phyloP scores from a whole-genome alignment of 2,329 filamentous ascomycete genomes.

The Fusarium bulbicola region DNA sequence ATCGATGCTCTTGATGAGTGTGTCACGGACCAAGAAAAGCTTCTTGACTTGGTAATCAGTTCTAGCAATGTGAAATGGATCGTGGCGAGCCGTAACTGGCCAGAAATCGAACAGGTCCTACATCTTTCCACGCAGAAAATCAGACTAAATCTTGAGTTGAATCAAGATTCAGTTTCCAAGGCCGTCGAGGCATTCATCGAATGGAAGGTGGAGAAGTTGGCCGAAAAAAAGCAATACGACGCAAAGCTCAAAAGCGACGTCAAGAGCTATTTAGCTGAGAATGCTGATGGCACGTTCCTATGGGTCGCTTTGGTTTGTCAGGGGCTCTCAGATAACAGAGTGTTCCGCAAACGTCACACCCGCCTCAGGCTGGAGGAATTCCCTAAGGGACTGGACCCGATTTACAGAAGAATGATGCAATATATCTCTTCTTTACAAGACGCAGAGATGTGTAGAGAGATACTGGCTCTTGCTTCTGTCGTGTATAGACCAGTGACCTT shows the following conservation, averaged over 20 bases:
- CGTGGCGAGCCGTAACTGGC: neutral
- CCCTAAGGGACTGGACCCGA: rapidly evolving
- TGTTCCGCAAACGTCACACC: rapidly evolving
- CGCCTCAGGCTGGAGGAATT: rapidly evolving
- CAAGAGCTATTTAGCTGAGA: rapidly evolving
- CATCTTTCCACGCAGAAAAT: neutral
- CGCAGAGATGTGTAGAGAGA: rapidly evolving
- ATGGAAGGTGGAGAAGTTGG: rapidly evolving
- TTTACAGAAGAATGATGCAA: neutral
- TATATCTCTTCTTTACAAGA: rapidly evolving
- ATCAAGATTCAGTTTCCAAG: rapidly evolving
- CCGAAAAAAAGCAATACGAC: rapidly evolving
- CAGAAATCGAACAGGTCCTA: rapidly evolving
- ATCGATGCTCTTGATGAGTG: neutral
- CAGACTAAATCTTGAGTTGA: neutral
- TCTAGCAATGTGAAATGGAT: neutral
- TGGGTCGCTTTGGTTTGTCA: neutral
- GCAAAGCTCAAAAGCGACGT: rapidly evolving
- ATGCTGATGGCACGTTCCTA: neutral
- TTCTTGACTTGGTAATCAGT: neutral
- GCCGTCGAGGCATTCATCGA: rapidly evolving
- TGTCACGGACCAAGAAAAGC: rapidly evolving
- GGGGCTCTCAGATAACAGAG: rapidly evolving
- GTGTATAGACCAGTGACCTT: rapidly evolving
- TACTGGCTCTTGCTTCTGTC: neutral